Conservation (phyloP, 345 rosid species). For the Eutrema japonicum region DNA sequence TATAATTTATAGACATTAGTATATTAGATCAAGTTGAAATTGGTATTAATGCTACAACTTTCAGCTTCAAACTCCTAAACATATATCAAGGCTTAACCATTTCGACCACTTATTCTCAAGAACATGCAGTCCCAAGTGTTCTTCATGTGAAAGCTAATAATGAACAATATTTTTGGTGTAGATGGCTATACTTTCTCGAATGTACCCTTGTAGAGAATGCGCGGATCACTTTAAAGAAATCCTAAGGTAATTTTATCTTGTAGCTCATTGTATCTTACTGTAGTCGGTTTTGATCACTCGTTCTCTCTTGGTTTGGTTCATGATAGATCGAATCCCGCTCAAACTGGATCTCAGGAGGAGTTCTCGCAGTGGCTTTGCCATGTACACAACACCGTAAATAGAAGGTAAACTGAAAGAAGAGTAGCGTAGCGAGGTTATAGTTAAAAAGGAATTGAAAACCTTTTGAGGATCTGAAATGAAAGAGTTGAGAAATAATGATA, state of each 20-base stretch:
- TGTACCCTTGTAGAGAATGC: constrained; percentile 96
- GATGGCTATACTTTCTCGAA: constrained; percentile 90
- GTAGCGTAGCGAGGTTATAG: not conserved
- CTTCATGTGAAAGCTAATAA: constrained; percentile 17
- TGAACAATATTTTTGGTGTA: constrained; percentile 36
- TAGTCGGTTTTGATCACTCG: constrained; percentile 9
- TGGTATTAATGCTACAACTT: not conserved
- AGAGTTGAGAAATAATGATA: constrained; percentile 16
- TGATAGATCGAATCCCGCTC: constrained; percentile 78
- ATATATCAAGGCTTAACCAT: constrained; percentile 2
- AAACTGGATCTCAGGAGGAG: constrained; percentile 76
- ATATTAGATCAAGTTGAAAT: not conserved
- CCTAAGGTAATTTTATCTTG: constrained; percentile 57
- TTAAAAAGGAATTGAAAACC: not conserved
- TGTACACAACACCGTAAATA: constrained; percentile 86
- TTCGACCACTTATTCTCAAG: not conserved
- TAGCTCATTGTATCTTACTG: constrained; percentile 11
- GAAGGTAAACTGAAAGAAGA: constrained; percentile 61
- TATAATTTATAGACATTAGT: not conserved
- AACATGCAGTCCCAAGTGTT: not conserved
- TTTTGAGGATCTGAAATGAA: constrained; percentile 1
- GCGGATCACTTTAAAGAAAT: constrained; percentile 96
- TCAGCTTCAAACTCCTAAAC: constrained; percentile 5
- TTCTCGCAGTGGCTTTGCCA: constrained; percentile 93
- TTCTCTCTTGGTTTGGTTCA: constrained; percentile 16